These are phyloP conservation scores for Luffa acutangula DNA, from an alignment of 306 rosid genomes.

Conservation along the genomic window DNA sequence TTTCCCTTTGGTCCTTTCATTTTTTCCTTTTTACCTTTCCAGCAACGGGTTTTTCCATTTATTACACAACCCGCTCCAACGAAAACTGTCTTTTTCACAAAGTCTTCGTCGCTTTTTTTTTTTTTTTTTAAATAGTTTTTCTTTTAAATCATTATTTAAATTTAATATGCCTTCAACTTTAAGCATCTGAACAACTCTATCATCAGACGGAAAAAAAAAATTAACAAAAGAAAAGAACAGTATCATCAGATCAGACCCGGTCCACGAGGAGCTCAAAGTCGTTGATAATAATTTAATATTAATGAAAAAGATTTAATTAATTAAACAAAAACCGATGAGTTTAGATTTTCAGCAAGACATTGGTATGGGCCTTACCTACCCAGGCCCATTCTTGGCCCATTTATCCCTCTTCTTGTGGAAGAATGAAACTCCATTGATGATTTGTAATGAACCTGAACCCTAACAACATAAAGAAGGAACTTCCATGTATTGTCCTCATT, in stretches of 20 bases:
- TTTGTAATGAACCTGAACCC: not conserved
- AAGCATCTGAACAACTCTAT: not conserved
- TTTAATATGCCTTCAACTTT: constrained; percentile 5
- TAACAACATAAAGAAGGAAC: not conserved
- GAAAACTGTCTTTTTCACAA: not conserved
- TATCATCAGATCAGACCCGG: not conserved
- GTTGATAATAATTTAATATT: not conserved
- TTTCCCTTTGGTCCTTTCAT: constrained; percentile 4
- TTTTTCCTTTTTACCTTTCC: not conserved
- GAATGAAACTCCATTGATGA: not conserved
- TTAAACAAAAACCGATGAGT: not conserved
- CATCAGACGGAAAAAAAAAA: not conserved
- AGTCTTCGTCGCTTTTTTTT: not conserved
- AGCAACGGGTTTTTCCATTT: not conserved
- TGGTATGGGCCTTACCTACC: not conserved
- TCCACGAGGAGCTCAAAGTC: not conserved
- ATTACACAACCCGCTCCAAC: not conserved
- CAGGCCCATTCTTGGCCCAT: not conserved
- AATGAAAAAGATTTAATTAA: not conserved
- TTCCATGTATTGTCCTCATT: not conserved
- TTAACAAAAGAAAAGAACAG: not conserved
- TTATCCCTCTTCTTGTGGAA: not conserved
- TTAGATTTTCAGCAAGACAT: not conserved
- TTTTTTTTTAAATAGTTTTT: not conserved
- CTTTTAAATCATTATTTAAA: not conserved